Base-by-base conservation (phyloP, 108 stramenopile genomes). In the Nitzschia sp. region DNA sequence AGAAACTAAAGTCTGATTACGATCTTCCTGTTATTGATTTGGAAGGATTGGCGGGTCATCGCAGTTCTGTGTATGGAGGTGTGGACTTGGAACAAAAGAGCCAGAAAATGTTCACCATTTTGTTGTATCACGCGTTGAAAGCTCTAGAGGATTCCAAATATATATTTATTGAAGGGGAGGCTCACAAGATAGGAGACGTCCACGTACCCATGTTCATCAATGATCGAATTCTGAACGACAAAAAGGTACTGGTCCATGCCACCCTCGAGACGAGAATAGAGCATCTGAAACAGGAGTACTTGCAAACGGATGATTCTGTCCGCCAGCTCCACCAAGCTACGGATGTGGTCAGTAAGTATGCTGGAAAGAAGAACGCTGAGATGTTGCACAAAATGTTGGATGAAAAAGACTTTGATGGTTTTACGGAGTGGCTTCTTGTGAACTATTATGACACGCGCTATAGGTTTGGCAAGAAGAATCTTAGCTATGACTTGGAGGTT, bases 281-380 rank as follows among this genome's bases (percentile, higher is more conserved):
- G 1, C 57, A 58, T 40, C 38, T 58, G 3, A 58, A 58, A 39
- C 1, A 24, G 12, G 57, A 58, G 40, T 58, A 58, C 24, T 39
- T 58, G 26, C 26, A 58, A 39, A 58, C 57, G 7, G 57, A 58
- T 24, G 57, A 58, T 7, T 34, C 57, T 39, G 57, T 58, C 12
- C 29, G 57, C 1, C 57, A 58, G 57, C 38, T 58, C 8, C 57
- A 58, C 8, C 8, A 58, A 40, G 57, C 57, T 19, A 58, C 57
- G 2, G 57, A 58, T 24, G 38, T 39, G 3, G 57, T 58, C 2
- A 58, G 57, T 19, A 58, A 58, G 19, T 58, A 58, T 24, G 57
- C 57, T 39, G 57, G 57, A 40, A 58, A 58, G 57, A 58, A 58
- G 57, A 58, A 58, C 7, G 57, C 57, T 6, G 57, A 58, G 15